Percentiles rank a stretch among this genome's conserved stretches.
Evolutionary conservation across 2,329 filamentous ascomycete species (phyloP).

Genomic region (Furcasterigmium furcatum): DNA sequence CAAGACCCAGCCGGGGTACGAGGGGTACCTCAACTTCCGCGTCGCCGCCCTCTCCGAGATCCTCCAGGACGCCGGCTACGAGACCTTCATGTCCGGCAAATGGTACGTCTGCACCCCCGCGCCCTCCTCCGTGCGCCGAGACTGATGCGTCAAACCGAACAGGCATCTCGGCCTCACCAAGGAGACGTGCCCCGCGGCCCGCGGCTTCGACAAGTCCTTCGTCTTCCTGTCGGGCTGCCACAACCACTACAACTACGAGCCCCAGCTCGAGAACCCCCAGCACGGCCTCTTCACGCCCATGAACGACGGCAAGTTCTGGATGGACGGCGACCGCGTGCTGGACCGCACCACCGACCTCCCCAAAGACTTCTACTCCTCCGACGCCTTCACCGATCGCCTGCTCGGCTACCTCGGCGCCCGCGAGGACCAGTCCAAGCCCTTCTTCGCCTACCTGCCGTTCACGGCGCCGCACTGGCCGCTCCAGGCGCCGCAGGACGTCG

Average conservation of each 20-base stretch:
- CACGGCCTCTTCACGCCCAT: conserved; percentile 1
- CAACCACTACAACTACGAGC: conserved; percentile 55
- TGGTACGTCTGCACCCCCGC: conserved; percentile 21
- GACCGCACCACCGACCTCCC: conserved; percentile 27
- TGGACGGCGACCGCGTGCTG: conserved; percentile 39
- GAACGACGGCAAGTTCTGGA: conserved; percentile 25
- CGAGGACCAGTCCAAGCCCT: conserved; percentile 32
- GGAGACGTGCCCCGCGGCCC: conserved; percentile 28
- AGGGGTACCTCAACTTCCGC: conserved; percentile 25
- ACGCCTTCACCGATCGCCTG: conserved; percentile 38
- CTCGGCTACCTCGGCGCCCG: conserved; percentile 34
- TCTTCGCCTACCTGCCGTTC: conserved; percentile 46
- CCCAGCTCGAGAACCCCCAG: conserved; percentile 18
- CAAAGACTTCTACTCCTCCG: conserved; percentile 40
- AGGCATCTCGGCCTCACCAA: conserved; percentile 27
- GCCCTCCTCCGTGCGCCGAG: too few species aligned
- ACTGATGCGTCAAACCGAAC: conserved; percentile 11
- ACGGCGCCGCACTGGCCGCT: conserved; percentile 52
- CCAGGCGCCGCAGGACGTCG: conserved; percentile 41
- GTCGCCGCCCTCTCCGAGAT: conserved; percentile 24
- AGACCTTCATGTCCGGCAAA: conserved; percentile 25
- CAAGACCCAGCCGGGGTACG: conserved; percentile 20
- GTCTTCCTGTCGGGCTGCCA: conserved; percentile 35
- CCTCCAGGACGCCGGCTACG: conserved; percentile 23
- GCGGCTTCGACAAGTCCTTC: conserved; percentile 38